phyloP scores from a whole-genome alignment of 257 asterid genomes.

The Verbascum thapsus region DNA sequence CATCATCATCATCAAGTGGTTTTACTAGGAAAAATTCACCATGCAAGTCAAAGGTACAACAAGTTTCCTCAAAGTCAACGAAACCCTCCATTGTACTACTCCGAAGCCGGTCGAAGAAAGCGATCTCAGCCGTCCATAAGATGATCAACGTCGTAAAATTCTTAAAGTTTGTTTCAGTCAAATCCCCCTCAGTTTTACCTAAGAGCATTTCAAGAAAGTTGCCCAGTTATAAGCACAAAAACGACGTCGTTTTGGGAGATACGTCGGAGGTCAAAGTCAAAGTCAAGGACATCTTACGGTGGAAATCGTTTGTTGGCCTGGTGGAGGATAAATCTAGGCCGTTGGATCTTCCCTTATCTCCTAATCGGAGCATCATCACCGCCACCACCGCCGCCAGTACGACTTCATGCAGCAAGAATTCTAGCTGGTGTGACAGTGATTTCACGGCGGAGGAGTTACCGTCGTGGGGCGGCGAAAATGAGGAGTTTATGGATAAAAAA shows the following conservation, averaged over 20 bases:
- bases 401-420: constrained; percentile 45
- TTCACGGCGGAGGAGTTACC: constrained; percentile 62
- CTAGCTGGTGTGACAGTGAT: constrained; percentile 73
- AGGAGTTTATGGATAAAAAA: constrained; percentile 36
- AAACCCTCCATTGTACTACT: constrained; percentile 38
- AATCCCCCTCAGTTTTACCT: constrained; percentile 38
- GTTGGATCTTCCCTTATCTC: constrained; percentile 31
- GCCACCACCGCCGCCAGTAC: constrained; percentile 26
- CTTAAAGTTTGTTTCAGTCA: constrained; percentile 49
- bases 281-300: constrained; percentile 80
- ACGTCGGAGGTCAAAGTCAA: constrained; percentile 36
- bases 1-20: constrained; percentile 27
- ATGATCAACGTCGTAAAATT: constrained; percentile 51
- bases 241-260: constrained; percentile 4
- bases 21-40: constrained; percentile 14
- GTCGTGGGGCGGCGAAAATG: constrained; percentile 44
- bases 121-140: constrained; percentile 60
- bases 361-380: constrained; percentile 30
- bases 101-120: constrained; percentile 55
- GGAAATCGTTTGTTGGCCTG: constrained; percentile 72
- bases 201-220: constrained; percentile 47
- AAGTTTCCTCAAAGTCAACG: constrained; percentile 24
- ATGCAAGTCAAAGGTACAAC: constrained; percentile 31
- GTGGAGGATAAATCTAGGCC: constrained; percentile 48
- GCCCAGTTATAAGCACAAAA: neutral